These are phyloP conservation scores for Neurospora tetrasperma DNA, from an alignment of 495 filamentous ascomycete species.

Conservation along the genomic window DNA sequence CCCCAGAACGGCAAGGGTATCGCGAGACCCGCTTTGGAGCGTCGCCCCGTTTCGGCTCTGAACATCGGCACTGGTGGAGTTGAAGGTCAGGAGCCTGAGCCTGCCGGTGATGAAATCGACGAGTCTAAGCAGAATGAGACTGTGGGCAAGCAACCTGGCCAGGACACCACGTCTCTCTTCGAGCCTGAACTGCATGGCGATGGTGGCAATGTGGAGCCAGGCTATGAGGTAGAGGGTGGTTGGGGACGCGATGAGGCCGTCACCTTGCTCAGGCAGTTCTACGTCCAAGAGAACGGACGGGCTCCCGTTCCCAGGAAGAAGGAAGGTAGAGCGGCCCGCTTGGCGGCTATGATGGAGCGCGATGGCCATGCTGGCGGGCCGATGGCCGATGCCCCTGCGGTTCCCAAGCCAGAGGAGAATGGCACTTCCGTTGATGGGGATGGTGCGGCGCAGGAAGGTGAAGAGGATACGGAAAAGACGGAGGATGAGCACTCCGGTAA, in stretches of 20 bases:
- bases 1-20: slow-evolving; percentile 21
- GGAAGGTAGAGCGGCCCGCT: slow-evolving; percentile 39
- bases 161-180: not conserved
- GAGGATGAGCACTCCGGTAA: not conserved
- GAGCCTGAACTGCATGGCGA: slow-evolving; percentile 21
- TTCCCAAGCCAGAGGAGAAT: not conserved
- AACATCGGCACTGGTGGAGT: not conserved
- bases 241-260: slow-evolving; percentile 82
- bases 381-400: slow-evolving; percentile 7
- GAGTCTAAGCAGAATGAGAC: not conserved
- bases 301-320: slow-evolving; percentile 43
- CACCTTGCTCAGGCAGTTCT: slow-evolving; percentile 82
- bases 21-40: slow-evolving; percentile 18
- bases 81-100: not conserved
- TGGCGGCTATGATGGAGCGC: slow-evolving; percentile 34
- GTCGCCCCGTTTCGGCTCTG: slow-evolving; percentile 13
- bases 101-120: slow-evolving; percentile 3
- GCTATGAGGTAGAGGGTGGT: slow-evolving; percentile 70
- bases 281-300: slow-evolving; percentile 91
- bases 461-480: not conserved
- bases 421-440: not conserved
- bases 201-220: slow-evolving; percentile 49
- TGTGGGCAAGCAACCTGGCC: not conserved
- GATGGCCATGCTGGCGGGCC: slow-evolving; percentile 23
- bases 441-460: not conserved